Conservation (phyloP, 148 eudicot species). For the Linanthus parryae region DNA sequence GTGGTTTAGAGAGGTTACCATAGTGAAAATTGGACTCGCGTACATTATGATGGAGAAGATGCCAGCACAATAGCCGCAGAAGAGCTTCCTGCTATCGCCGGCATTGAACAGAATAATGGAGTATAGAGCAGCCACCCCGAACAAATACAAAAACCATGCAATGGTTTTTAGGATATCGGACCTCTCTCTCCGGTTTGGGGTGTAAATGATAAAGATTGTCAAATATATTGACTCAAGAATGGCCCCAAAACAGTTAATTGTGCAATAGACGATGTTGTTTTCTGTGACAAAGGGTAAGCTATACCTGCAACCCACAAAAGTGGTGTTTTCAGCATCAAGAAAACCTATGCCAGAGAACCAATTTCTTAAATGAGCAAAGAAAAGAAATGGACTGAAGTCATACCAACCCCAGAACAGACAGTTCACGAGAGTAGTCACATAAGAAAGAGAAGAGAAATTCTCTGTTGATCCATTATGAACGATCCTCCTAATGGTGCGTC, state of each 20-base stretch:
- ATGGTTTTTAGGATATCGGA: conserved; percentile 50
- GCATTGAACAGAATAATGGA: conserved; percentile 68
- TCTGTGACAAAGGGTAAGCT: conserved; percentile 68
- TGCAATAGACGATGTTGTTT: conserved; percentile 47
- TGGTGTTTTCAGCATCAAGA: too few relatives aligned
- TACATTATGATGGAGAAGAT: conserved; percentile 93
- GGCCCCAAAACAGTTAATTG: conserved; percentile 64
- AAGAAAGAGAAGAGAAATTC: too few relatives aligned
- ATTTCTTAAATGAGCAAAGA: too few relatives aligned
- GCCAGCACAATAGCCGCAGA: conserved; percentile 72
- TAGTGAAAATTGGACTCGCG: conserved; percentile 78
- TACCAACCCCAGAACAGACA: too few relatives aligned
- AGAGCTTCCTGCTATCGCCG: conserved; percentile 47
- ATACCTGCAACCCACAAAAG: too few relatives aligned
- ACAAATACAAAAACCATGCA: conserved; percentile 29
- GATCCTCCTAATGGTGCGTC: too few relatives aligned
- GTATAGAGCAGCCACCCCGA: conserved; percentile 42
- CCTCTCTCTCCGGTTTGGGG: conserved; percentile 77
- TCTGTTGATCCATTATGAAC: too few relatives aligned
- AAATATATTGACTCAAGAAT: conserved; percentile 66
- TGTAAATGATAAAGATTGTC: conserved; percentile 43
- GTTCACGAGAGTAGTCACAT: too few relatives aligned
- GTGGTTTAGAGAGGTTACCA: conserved; percentile 61
- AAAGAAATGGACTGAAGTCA: too few relatives aligned
- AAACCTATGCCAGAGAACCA: too few relatives aligned